Evolutionary conservation across 768 basidiomycete genomes (phyloP), one percentile per base, ranked within the genome.

Genomic region (Tulasnella sp.): DNA sequence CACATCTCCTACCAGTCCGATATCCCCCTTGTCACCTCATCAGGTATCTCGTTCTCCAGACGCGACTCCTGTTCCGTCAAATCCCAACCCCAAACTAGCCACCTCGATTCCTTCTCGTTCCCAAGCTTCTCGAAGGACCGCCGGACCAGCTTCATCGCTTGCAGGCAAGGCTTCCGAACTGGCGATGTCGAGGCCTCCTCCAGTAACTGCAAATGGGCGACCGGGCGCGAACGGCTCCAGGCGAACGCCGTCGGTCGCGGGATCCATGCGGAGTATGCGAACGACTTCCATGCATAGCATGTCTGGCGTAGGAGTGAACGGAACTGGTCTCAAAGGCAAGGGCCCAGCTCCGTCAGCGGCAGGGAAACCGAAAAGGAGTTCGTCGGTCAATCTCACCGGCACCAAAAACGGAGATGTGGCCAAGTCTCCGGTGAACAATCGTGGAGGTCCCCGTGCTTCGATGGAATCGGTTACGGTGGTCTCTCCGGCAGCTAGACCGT

Each of bases 61-160:
- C 46, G 77, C 77, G 40, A 78, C 77, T 4, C 77, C 77, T 20
- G 55, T 78, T 23, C 77, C 77, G 1, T 72, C 77, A 5, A 78
- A 78, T 29, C 77, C 77, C 32, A 72, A 78, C 39, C 39, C 23
- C 15, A 69, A 71, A 46, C 76, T 77, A 2, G 70, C 76, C 7
- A 70, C 61, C 35, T 69, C 76, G 5, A 77, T 77, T 23, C 76
- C 76, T 23, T 69, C 76, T 1, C 69, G 37, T 4, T 44, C 77
- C 9, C 48, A 35, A 35, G 73, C 37, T n/a, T 40, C 71, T 77
- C 39, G 77, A 29, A 35, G 48, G n/a, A 57, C 77, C 26, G 2
- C 35, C 35, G 55, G 35, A 11, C 37, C 55, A 26, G 71, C 77
- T 23, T 73, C 77, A 74, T 78, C 77, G 32, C 48, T 71, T 55